A percentile compares a stretch with the other conserved stretches of the same genome.
phyloP scores from a whole-genome alignment of 495 filamentous ascomycete genomes.

The Aspergillus mulundensis region DNA sequence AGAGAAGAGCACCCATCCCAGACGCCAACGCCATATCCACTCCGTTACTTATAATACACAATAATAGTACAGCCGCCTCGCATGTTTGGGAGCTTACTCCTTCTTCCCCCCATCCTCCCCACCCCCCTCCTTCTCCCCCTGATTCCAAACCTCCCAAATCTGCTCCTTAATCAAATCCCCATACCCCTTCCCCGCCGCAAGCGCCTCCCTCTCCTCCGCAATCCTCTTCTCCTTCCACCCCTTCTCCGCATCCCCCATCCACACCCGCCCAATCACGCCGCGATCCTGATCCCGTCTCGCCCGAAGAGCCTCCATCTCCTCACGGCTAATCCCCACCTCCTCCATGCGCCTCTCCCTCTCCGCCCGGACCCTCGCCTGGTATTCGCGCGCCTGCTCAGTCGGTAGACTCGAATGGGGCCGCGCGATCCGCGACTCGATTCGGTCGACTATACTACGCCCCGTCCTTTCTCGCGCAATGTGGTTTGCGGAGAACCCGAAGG shows the following conservation, averaged over 20 bases:
- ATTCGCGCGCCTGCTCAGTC: constrained; percentile 52
- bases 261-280: constrained; percentile 50
- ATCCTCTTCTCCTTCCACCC: constrained; percentile 73
- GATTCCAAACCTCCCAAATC: constrained; percentile 77
- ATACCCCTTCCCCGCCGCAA: constrained; percentile 78
- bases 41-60: too few species aligned
- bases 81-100: too few species aligned
- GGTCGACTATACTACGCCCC: constrained; percentile 49
- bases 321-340: constrained; percentile 27
- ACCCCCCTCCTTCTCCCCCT: constrained; percentile 37
- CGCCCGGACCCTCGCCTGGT: constrained; percentile 39
- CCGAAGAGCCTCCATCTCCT: constrained; percentile 41
- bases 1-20: too few species aligned
- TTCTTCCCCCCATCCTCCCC: too few species aligned
- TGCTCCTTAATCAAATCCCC: constrained; percentile 77
- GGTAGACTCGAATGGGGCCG: constrained; percentile 28
- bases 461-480: constrained; percentile 52
- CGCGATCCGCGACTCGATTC: constrained; percentile 34
- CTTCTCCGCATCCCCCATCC: constrained; percentile 60
- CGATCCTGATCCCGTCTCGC: constrained; percentile 32
- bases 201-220: constrained; percentile 63
- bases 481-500: constrained; percentile 61
- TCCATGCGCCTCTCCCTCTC: constrained; percentile 32
- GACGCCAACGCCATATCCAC: too few species aligned
- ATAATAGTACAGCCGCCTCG: too few species aligned